Evolutionary conservation across 2,329 filamentous ascomycete genomes (phyloP).

Genomic region (Aureobasidium sp.): DNA sequence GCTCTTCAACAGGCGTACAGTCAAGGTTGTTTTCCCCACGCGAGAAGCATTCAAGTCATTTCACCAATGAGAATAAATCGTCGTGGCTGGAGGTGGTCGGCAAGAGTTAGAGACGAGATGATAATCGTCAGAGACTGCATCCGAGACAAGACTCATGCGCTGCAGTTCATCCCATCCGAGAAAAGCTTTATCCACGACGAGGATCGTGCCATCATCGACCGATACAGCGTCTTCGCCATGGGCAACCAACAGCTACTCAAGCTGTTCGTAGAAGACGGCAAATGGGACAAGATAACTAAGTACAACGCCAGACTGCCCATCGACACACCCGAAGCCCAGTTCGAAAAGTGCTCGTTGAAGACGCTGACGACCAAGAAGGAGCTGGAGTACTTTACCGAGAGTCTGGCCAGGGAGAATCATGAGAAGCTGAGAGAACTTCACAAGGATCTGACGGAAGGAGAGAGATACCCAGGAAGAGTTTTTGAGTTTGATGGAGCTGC

Average conservation of each 20-base stretch:
- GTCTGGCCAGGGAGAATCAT: not conserved
- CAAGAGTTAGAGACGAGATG: not conserved
- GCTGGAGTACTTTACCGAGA: not conserved
- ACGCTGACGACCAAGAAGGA: not conserved
- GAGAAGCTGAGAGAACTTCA: not conserved
- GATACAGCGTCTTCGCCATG: not conserved
- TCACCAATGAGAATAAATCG: not conserved
- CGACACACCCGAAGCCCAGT: not conserved
- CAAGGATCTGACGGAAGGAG: not conserved
- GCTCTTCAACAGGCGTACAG: not conserved
- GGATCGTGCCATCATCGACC: not conserved
- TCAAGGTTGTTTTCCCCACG: not conserved
- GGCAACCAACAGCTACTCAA: not conserved
- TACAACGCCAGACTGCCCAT: not conserved
- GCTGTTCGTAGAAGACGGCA: not conserved
- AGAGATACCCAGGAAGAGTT: not conserved
- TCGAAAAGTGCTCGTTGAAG: not conserved
- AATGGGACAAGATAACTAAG: not conserved
- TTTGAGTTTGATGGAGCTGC: not conserved
- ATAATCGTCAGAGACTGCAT: not conserved
- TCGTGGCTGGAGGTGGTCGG: not conserved
- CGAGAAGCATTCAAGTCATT: not conserved
- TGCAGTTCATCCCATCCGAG: not conserved
- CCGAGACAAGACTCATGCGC: not conserved
- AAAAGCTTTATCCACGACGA: not conserved